phyloP scores from a whole-genome alignment of 2,329 filamentous ascomycete species.

The Penicillium nordicum region DNA sequence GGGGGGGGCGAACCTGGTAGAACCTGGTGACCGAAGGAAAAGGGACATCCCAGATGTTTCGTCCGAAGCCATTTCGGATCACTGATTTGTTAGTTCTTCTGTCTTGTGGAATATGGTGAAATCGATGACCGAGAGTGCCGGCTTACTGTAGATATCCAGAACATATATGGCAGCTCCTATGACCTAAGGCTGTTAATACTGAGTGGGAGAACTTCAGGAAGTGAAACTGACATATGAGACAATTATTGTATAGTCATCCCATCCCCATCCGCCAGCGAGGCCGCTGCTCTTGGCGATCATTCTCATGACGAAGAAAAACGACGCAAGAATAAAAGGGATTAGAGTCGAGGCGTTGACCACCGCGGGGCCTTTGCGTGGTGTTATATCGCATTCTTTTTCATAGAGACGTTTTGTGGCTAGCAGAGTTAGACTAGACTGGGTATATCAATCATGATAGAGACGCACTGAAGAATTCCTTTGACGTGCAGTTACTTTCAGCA shows the following conservation, averaged over 20 bases:
- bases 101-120: neutral
- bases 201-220: neutral
- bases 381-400: conserved; percentile 14
- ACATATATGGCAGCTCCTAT: conserved; percentile 12
- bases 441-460: neutral
- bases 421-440: neutral
- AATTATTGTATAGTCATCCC: conserved; percentile 22
- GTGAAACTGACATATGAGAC: conserved; percentile 14
- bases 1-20: conserved; percentile 8
- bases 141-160: conserved; percentile 12
- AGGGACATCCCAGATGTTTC: conserved; percentile 23
- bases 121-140: neutral
- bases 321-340: conserved; percentile 15
- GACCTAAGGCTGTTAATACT: neutral
- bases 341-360: conserved; percentile 6
- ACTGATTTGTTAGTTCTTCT: conserved; percentile 6
- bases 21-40: conserved; percentile 15
- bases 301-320: conserved; percentile 16
- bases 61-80: conserved; percentile 17
- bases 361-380: conserved; percentile 1
- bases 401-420: conserved; percentile 13
- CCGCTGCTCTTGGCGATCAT: conserved; percentile 13
- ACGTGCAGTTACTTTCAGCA: conserved; percentile 10
- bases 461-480: conserved; percentile 16
- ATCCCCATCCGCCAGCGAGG: conserved; percentile 20